phyloP scores from a whole-genome alignment of 2,329 filamentous ascomycete genomes.

The Chaetomium olivaceum region DNA sequence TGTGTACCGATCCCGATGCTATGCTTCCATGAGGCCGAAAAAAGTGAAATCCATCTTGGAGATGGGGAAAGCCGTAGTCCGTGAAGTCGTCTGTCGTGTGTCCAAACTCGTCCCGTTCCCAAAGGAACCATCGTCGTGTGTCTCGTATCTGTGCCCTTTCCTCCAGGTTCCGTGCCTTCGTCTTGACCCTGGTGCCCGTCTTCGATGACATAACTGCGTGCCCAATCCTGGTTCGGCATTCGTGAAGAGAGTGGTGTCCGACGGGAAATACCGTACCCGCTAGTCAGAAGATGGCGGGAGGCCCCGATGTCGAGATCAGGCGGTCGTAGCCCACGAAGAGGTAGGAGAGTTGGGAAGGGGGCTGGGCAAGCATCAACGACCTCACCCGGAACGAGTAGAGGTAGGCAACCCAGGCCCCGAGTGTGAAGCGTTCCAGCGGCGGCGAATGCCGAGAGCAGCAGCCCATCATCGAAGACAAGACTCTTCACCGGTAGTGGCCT shows the following conservation, averaged over 20 bases:
- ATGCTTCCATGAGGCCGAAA: conserved; percentile 27
- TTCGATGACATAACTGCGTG: conserved; percentile 33
- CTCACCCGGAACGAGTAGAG: conserved; percentile 49
- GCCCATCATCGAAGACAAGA: conserved; percentile 54
- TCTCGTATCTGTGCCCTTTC: not conserved
- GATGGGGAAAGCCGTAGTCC: not conserved
- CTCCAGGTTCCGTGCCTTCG: not conserved
- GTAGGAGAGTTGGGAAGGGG: conserved; percentile 52
- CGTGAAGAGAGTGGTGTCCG: conserved; percentile 14
- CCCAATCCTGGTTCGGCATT: conserved; percentile 28
- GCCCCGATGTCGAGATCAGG: conserved; percentile 44
- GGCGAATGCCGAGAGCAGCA: conserved; percentile 45
- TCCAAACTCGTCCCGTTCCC: not conserved
- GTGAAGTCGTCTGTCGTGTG: conserved; percentile 8
- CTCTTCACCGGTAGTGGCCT: conserved; percentile 52
- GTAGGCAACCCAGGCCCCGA: conserved; percentile 50
- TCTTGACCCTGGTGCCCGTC: conserved; percentile 24
- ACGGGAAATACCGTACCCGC: not conserved
- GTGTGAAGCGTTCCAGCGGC: conserved; percentile 46
- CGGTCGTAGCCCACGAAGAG: conserved; percentile 50
- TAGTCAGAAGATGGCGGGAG: conserved; percentile 33
- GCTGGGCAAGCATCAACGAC: conserved; percentile 39
- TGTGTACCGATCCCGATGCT: conserved; percentile 29
- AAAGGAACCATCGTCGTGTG: not conserved
- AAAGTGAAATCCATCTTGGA: conserved; percentile 9